Base-by-base conservation (phyloP, 495 filamentous ascomycete species). In the Saxophila tyrrhenica region DNA sequence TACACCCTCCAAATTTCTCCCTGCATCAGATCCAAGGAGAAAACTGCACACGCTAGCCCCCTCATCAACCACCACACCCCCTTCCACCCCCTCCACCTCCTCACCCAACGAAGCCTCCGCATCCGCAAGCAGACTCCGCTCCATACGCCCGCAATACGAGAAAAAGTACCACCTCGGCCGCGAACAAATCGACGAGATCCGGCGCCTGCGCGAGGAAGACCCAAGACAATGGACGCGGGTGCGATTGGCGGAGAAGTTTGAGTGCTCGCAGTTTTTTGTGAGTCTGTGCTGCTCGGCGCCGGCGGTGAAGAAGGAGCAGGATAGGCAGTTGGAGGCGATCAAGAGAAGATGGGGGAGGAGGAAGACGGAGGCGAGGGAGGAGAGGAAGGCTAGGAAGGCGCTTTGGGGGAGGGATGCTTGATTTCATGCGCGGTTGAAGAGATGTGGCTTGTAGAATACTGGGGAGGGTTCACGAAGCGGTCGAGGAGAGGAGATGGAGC, bases 1-100 rank as follows among this genome's bases (percentile, higher is more conserved):
- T 67, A 98, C 92, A 2, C 92, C 92, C 25, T 73, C 79, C 53
- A 89, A 87, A 58, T 98, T 98, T 73, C 82, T 98, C 16, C 94
- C 92, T 25, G 72, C 73, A 56, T 71, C 75, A 55, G 94, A 98
- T 71, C 77, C 78, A 8, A 83, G 91, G 25, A 80, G 81, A 52
- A 68, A 70, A 48, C 70, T 89, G 7, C 62, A 70, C 56, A 70
- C 72, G 17, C 48, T 64, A 20, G 67, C 69, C 25, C 41, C 60
- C 10, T 2, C 20, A 13, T 22, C 54, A 24, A 23, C 41, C 48
- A 23, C 51, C 24, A 51, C 55, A 15, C 44, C 51, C 11, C 39
- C 54, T 23, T 39, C 55, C 3, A 54, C 43, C 21, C n/a, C 17
- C 56, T 16, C 22, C 15, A 43, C 49, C 29, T 11, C 24, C 5